Evolutionary conservation across 305 asterid genomes (phyloP), one percentile per base, ranked within the genome.

Genomic region (Plantago coronopus): DNA sequence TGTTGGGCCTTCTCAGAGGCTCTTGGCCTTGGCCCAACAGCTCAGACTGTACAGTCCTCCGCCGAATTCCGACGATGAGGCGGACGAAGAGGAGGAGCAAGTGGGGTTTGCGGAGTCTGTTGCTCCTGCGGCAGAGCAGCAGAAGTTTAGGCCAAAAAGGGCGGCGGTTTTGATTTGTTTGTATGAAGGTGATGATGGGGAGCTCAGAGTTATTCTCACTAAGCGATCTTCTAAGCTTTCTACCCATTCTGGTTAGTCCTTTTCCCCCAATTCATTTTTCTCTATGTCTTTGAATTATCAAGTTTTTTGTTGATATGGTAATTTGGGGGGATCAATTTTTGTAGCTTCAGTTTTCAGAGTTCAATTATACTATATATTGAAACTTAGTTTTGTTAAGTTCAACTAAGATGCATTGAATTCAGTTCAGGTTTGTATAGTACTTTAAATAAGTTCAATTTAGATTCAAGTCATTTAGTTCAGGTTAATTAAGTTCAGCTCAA

Each of bases 101-200:
- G 68, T 87, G 75, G 97, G 97, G 23, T 83, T 89, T 72, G 78
- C 73, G 13, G 97, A 90, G 76, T 83, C 97, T 18, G 84, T 77
- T 0, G 83, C 91, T 55, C 66, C 86, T 1, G 78, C 82, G 3
- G 78, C 67, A 25, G 62, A 76, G 59, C 79, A 61, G 23, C 78
- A 68, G 58, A 74, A 76, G 56, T 86, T 84, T 66, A 80, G 58
- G 45, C 95, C 97, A 55, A 86, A 83, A 74, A 83, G 82, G 57
- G 96, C 98, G 25, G 98, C 98, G 59, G 98, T 91, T 45, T 79
- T 91, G 54, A 73, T 91, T 48, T 91, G 98, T 73, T 79, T 91
- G 2, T 91, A 86, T 70, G 95, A 84, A 84, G 98, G 90, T 38
- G 87, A 74, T 67, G 67, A 47, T 63, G 96, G 95, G 7, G 95